Evolutionary conservation across 805 yeast species (phyloP).

Genomic region (Tanozyma kutaoensis): DNA sequence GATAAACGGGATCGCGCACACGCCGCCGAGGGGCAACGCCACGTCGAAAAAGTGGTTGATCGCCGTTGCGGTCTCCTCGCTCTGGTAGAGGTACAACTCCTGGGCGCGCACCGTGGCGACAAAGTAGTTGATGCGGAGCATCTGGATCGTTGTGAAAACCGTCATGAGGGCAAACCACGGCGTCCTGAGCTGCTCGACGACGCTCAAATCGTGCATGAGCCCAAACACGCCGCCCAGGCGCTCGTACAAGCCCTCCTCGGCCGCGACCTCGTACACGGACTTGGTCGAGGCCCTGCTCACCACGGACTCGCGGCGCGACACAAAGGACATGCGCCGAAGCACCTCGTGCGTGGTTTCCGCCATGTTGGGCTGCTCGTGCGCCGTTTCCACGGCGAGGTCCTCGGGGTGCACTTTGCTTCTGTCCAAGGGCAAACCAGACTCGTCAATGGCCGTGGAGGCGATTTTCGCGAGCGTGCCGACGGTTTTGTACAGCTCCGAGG

Average conservation of each 20-base stretch:
- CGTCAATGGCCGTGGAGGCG: constrained; percentile 63
- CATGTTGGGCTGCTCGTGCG: constrained; percentile 19
- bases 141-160: constrained; percentile 49
- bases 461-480: constrained; percentile 54
- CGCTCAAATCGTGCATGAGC: constrained; percentile 52
- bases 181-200: constrained; percentile 35
- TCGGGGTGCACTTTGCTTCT: constrained; percentile 27
- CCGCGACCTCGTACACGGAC: constrained; percentile 54
- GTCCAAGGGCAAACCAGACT: constrained; percentile 45
- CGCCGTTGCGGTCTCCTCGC: constrained; percentile 19
- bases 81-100: constrained; percentile 31
- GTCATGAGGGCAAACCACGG: constrained; percentile 76
- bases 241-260: constrained; percentile 38
- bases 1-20: constrained; percentile 39
- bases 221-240: constrained; percentile 54
- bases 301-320: constrained; percentile 16
- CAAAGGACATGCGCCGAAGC: constrained; percentile 17
- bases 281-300: constrained; percentile 12
- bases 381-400: constrained; percentile 11
- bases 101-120: constrained; percentile 48
- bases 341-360: constrained; percentile 27
- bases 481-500: constrained; percentile 60
- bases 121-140: constrained; percentile 44
- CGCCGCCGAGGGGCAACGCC: constrained; percentile 45
- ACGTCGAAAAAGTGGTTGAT: constrained; percentile 37